Percentiles rank a stretch among this genome's conserved stretches.
These are phyloP conservation scores for Sungouiozyma intestinalis DNA, from an alignment of 805 yeast species.

Conservation along the genomic window DNA sequence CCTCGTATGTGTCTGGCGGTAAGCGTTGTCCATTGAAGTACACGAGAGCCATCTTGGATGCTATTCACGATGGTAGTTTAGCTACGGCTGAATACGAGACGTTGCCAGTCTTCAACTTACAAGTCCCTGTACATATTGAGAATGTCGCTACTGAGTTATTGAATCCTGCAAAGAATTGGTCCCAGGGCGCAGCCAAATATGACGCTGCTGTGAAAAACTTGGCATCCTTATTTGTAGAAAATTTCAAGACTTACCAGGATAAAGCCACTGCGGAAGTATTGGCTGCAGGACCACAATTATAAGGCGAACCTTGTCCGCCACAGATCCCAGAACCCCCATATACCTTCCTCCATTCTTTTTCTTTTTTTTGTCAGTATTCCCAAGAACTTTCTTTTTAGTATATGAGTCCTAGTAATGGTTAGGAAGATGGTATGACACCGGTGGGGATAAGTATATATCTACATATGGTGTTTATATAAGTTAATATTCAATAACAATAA, in stretches of 20 bases:
- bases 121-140: slow-evolving; percentile 71
- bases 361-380: no score
- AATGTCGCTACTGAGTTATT: slow-evolving; percentile 71
- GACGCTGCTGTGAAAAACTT: slow-evolving; percentile 47
- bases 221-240: slow-evolving; percentile 71
- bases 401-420: no score
- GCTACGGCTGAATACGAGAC: slow-evolving; percentile 70
- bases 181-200: slow-evolving; percentile 45
- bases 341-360: no score
- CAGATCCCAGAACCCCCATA: no score
- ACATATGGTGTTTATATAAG: no score
- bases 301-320: neutral
- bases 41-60: slow-evolving; percentile 92
- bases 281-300: slow-evolving; percentile 75
- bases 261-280: slow-evolving; percentile 78
- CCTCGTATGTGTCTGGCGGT: slow-evolving; percentile 86
- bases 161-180: slow-evolving; percentile 82
- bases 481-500: no score
- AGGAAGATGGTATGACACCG: no score
- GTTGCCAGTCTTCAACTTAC: slow-evolving; percentile 78
- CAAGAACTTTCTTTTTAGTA: no score
- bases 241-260: slow-evolving; percentile 74
- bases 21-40: slow-evolving; percentile 95
- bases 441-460: no score
- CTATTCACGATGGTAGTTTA: slow-evolving; percentile 86